Conservation (phyloP, 2,329 filamentous ascomycete species). For the Aureobasidium sp. region DNA sequence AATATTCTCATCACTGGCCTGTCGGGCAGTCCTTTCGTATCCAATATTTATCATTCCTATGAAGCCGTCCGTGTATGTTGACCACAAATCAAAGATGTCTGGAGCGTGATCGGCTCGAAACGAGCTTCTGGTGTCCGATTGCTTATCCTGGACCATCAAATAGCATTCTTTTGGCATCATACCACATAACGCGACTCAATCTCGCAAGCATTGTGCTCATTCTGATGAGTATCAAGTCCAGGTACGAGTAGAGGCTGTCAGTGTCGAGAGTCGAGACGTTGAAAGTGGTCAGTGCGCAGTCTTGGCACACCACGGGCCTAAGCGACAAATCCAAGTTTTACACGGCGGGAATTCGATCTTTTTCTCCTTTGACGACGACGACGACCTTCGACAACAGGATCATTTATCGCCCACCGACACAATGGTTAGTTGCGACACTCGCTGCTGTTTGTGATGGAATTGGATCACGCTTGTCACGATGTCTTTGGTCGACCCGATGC, state of each 20-base stretch:
- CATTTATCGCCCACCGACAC: constrained; percentile 12
- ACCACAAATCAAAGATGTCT: background rate
- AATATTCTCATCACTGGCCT: background rate
- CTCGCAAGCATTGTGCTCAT: background rate
- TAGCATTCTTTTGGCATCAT: too few relatives aligned
- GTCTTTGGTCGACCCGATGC: background rate
- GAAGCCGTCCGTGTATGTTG: background rate
- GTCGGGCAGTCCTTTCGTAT: background rate
- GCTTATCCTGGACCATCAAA: too few relatives aligned
- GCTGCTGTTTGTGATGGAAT: background rate
- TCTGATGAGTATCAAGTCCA: background rate
- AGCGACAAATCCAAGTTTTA: constrained; percentile 8
- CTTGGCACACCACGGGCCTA: constrained; percentile 2
- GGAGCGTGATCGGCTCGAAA: background rate
- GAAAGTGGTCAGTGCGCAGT: background rate
- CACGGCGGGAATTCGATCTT: background rate
- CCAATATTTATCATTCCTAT: background rate
- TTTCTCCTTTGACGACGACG: constrained; percentile 7
- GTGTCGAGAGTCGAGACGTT: background rate
- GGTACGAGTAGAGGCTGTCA: background rate
- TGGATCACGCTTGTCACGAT: background rate
- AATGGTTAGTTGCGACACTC: constrained; percentile 6
- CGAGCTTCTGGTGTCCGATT: background rate
- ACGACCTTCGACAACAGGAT: constrained; percentile 9
- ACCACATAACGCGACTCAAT: too few relatives aligned